Evolutionary conservation across 768 basidiomycete species (phyloP).

Genomic region (Boletus vinaceobasis): DNA sequence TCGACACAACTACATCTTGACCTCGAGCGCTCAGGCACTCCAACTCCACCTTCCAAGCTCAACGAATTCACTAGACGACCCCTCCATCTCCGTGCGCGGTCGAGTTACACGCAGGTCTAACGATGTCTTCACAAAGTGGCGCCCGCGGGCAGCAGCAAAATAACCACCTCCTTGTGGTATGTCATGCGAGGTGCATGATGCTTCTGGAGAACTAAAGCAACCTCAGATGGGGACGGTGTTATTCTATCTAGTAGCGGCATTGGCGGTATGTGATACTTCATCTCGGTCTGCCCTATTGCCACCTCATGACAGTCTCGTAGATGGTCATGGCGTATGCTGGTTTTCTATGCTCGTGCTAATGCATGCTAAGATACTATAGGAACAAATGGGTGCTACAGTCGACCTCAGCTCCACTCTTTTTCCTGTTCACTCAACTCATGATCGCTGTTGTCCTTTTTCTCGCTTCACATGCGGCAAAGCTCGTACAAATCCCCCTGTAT

Average conservation of each 20-base stretch:
- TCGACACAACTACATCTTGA: slow-evolving; percentile 1
- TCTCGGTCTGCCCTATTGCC: not conserved
- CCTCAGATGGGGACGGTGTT: slow-evolving; percentile 66
- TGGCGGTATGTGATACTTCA: slow-evolving; percentile 57
- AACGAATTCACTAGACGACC: not conserved
- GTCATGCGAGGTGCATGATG: slow-evolving; percentile 8
- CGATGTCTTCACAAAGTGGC: slow-evolving; percentile 28
- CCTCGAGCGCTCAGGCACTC: not conserved
- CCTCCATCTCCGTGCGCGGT: not conserved
- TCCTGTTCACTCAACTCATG: slow-evolving; percentile 74
- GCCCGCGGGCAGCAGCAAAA: slow-evolving; percentile 31
- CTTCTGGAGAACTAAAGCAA: slow-evolving; percentile 3
- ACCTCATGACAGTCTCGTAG: slow-evolving; percentile 35
- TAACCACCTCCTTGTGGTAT: slow-evolving; percentile 31
- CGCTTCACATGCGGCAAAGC: slow-evolving; percentile 53
- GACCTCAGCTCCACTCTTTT: slow-evolving; percentile 78
- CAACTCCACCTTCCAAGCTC: not conserved
- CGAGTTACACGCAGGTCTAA: not conserved
- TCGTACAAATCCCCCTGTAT: slow-evolving; percentile 64
- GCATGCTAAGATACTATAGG: slow-evolving; percentile 36
- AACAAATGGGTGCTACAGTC: slow-evolving; percentile 90
- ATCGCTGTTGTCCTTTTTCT: slow-evolving; percentile 80
- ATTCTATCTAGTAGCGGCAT: slow-evolving; percentile 87
- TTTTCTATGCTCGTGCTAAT: slow-evolving; percentile 19
- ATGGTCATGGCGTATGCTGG: slow-evolving; percentile 83